These are phyloP conservation scores for Ophiosphaerella herpotricha DNA, from an alignment of 2,329 filamentous ascomycete genomes.

Conservation along the genomic window DNA sequence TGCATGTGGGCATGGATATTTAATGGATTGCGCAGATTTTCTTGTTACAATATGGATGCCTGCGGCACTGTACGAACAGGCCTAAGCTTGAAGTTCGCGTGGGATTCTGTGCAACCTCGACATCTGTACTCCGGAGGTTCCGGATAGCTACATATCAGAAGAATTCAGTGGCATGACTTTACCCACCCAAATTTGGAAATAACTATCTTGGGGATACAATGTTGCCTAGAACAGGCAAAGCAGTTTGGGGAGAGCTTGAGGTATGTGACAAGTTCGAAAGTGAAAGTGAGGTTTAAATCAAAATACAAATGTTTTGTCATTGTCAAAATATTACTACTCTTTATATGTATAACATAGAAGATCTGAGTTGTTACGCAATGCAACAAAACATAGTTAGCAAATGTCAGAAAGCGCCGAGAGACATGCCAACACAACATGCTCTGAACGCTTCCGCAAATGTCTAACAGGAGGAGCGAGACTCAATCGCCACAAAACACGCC, in stretches of 20 bases:
- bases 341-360: background rate
- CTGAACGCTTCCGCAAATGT: background rate
- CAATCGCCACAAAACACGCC: too few species aligned
- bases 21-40: background rate
- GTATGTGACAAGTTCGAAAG: too few species aligned
- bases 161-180: too few species aligned
- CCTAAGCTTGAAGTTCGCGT: constrained; percentile 8
- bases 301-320: background rate
- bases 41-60: background rate
- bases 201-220: too few species aligned
- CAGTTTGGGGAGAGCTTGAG: too few species aligned
- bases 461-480: background rate
- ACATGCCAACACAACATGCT: constrained; percentile 7
- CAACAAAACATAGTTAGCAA: too few species aligned
- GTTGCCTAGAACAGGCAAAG: too few species aligned
- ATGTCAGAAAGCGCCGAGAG: background rate
- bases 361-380: background rate
- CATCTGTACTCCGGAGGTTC: background rate
- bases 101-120: constrained; percentile 12
- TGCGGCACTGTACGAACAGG: background rate
- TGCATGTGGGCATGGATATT: background rate
- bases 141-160: background rate
- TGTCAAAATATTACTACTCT: background rate
- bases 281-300: background rate
- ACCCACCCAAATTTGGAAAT: too few species aligned